Evolutionary conservation across 1,139 yeast genomes (phyloP).

Genomic region (Yamadazyma diddensiae): DNA sequence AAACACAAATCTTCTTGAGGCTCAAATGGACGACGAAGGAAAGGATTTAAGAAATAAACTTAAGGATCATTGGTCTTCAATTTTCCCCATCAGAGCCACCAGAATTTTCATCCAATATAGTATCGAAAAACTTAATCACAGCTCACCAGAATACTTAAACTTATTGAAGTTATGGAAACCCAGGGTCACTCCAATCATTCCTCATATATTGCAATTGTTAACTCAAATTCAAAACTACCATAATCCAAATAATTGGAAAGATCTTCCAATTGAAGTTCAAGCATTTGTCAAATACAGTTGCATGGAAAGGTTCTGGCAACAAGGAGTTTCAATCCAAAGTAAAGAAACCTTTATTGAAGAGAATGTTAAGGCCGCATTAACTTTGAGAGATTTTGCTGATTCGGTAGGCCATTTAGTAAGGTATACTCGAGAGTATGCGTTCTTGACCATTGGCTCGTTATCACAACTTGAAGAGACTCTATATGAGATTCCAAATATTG

Average conservation of each 20-base stretch:
- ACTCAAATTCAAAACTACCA: conserved; percentile 94
- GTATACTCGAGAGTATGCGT: conserved; percentile 94
- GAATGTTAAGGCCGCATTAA: conserved; percentile 88
- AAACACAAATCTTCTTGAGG: conserved; percentile 66
- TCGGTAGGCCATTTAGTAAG: conserved; percentile 96
- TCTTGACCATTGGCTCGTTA: conserved; percentile 83
- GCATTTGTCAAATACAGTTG: conserved; percentile 85
- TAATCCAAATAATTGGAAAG: conserved; percentile 88
- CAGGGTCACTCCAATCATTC: conserved; percentile 84
- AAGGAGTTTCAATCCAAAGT: conserved; percentile 92
- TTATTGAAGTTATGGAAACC: conserved; percentile 86
- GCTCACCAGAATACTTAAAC: conserved; percentile 70
- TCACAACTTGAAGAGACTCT: conserved; percentile 87
- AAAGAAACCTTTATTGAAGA: conserved; percentile 95
- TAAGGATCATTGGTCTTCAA: conserved; percentile 89
- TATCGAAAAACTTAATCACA: conserved; percentile 82
- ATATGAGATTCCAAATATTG: conserved; percentile 82
- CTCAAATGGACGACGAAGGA: conserved; percentile 93
- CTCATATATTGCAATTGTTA: conserved; percentile 81
- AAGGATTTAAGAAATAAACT: conserved; percentile 67
- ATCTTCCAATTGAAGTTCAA: conserved; percentile 84
- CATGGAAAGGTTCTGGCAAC: conserved; percentile 96
- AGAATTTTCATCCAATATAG: conserved; percentile 93
- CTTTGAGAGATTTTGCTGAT: conserved; percentile 94
- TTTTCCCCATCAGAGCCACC: conserved; percentile 94